Percentiles rank a stretch among this genome's conserved stretches.
These are phyloP conservation scores for Phylloporus scabripes DNA, from an alignment of 768 basidiomycete genomes.

Conservation along the genomic window DNA sequence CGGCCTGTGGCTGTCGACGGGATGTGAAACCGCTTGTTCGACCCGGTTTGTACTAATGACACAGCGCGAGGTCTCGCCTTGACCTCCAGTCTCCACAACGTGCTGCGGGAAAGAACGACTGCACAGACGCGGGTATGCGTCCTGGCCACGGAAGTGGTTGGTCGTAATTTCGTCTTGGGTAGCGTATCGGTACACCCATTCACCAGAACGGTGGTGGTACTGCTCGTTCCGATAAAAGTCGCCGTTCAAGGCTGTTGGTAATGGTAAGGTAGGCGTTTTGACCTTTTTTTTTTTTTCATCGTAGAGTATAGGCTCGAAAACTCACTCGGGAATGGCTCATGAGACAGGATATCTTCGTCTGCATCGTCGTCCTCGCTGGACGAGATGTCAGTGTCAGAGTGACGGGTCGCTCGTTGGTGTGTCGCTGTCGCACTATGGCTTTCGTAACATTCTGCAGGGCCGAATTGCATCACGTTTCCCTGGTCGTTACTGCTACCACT, in stretches of 20 bases:
- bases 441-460: constrained; percentile 1
- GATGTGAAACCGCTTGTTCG: constrained; percentile 3
- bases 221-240: constrained; percentile 14
- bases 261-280: not conserved
- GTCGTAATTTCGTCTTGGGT: constrained; percentile 27
- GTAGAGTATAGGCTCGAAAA: not conserved
- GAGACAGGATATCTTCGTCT: constrained; percentile 5
- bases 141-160: constrained; percentile 22
- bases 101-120: not conserved
- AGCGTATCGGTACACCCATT: constrained; percentile 30
- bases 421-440: not conserved
- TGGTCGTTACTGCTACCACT: not conserved
- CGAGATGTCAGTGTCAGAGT: constrained; percentile 2
- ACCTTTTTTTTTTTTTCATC: constrained; percentile 3
- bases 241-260: constrained; percentile 17
- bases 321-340: constrained; percentile 26
- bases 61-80: constrained; percentile 4
- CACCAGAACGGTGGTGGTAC: not conserved
- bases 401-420: not conserved
- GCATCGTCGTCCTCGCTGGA: constrained; percentile 18
- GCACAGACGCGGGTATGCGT: constrained; percentile 4
- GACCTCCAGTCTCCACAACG: not conserved
- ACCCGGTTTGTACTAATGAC: constrained; percentile 4
- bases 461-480: not conserved
- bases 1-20: not conserved